Evolutionary conservation across 1,139 yeast species (phyloP), one percentile per base, ranked within the genome.

Genomic region (Hemisphaericaspora subhashii): DNA sequence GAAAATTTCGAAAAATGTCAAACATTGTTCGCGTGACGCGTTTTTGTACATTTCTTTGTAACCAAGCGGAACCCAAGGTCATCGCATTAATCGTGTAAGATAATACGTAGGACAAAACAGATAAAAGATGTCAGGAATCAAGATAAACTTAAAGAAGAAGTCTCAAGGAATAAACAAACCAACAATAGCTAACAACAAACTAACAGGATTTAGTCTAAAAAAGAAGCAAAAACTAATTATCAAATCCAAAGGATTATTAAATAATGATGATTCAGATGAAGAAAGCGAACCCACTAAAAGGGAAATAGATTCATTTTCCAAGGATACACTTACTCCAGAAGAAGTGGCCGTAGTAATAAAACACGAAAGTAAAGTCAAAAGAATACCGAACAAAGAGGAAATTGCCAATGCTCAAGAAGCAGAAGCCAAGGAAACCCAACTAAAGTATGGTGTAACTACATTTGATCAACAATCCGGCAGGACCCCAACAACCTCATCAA

Each of bases 111-210:
- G n/a, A n/a, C n/a, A n/a, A n/a, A n/a, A n/a, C n/a, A n/a, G n/a
- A n/a, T n/a, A n/a, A 23, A 20, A 12, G 10, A 57, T 57, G 61
- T 49, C 53, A 10, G 60, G 66, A n/a, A 54, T 62, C 23, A 57
- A 53, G 40, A 45, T 64, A 21, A 60, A 51, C 36, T 47, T 62
- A 41, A 57, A 49, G 48, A 52, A 42, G 40, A 45, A 38, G 18
- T 25, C 25, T 11, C 14, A n/a, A 28, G 31, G 31, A 13, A 28
- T 28, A 9, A 8, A 10, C 44, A 45, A 31, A 51, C 62, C 31
- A 32, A 54, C 28, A n/a, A n/a, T n/a, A n/a, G n/a, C n/a, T n/a
- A n/a, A n/a, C n/a, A n/a, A n/a, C 32, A 29, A 34, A 20, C 35
- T 35, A 38, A 30, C 34, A 41, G 18, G 40, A 45, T 38, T 16